Conservation (phyloP, 2,329 filamentous ascomycete genomes). For the Pyrenophora graminea region DNA sequence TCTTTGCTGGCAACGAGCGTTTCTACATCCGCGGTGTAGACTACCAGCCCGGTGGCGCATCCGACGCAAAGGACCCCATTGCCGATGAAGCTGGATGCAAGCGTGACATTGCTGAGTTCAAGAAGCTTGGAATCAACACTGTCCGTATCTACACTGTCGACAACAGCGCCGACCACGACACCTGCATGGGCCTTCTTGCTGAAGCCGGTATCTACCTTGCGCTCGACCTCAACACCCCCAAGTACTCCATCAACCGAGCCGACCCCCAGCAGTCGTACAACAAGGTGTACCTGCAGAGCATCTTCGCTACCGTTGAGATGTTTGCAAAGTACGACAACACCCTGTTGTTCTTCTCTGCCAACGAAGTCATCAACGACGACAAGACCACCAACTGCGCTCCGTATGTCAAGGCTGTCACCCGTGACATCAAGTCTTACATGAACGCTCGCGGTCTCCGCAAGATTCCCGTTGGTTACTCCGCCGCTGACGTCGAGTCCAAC, state of each 20-base stretch:
- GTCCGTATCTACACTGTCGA: slow-evolving; percentile 92
- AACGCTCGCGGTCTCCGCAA: slow-evolving; percentile 68
- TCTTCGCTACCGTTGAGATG: slow-evolving; percentile 86
- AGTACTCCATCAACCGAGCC: slow-evolving; percentile 83
- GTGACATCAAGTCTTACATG: slow-evolving; percentile 82
- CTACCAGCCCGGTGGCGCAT: slow-evolving; percentile 69
- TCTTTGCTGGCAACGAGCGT: slow-evolving; percentile 65
- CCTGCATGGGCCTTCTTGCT: slow-evolving; percentile 80
- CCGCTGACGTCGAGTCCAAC: slow-evolving; percentile 83
- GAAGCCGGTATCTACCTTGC: slow-evolving; percentile 91
- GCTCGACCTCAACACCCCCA: slow-evolving; percentile 87
- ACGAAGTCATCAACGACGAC: slow-evolving; percentile 75
- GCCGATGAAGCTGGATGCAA: slow-evolving; percentile 71
- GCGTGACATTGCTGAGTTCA: slow-evolving; percentile 80
- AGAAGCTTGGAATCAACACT: slow-evolving; percentile 85
- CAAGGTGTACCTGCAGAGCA: slow-evolving; percentile 77
- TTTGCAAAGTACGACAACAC: slow-evolving; percentile 86
- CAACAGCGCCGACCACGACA: slow-evolving; percentile 79
- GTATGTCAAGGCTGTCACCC: slow-evolving; percentile 73
- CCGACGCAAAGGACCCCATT: slow-evolving; percentile 71
- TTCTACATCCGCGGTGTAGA: slow-evolving; percentile 67
- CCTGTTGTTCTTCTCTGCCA: slow-evolving; percentile 79
- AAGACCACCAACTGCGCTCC: slow-evolving; percentile 66
- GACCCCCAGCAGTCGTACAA: slow-evolving; percentile 81
- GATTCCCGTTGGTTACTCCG: slow-evolving; percentile 80